Evolutionary conservation across 169 alveolate species (phyloP).

Genomic region (Cryptosporidium baileyi): DNA sequence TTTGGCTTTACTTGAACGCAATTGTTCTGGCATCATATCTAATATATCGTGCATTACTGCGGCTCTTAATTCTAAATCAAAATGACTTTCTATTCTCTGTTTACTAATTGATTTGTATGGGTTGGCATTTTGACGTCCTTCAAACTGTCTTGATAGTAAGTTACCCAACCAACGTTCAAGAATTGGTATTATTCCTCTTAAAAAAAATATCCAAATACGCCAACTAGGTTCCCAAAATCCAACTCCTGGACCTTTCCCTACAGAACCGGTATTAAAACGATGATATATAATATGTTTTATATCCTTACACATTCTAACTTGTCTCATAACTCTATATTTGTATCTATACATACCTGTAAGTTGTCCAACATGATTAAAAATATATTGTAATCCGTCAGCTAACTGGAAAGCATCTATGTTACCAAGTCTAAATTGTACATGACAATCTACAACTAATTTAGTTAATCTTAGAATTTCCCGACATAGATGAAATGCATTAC

Average conservation of each 20-base stretch:
- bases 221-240: constrained; percentile 99
- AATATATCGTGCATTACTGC: constrained; percentile 99
- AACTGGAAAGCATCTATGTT: constrained; percentile 99
- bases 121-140: constrained; percentile 98
- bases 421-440: constrained; percentile 98
- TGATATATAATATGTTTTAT: constrained; percentile 98
- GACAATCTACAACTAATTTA: constrained; percentile 98
- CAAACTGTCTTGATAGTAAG: constrained; percentile 96
- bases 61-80: constrained; percentile 99
- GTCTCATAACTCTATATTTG: constrained; percentile 99
- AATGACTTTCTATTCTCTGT: constrained; percentile 99
- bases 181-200: constrained; percentile 98
- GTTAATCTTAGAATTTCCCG: constrained; percentile 98
- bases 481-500: constrained; percentile 99
- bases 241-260: constrained; percentile 99
- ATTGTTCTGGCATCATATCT: constrained; percentile 99
- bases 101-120: constrained; percentile 99
- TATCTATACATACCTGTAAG: constrained; percentile 99
- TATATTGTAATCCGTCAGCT: constrained; percentile 99
- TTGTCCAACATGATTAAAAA: constrained; percentile 99
- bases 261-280: constrained; percentile 99
- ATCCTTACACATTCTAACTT: constrained; percentile 99
- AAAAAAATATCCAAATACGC: constrained; percentile 99
- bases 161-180: constrained; percentile 99
- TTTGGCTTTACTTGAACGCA: constrained; percentile 96